phyloP scores from a whole-genome alignment of 495 filamentous ascomycete genomes.

The Oleoguttula mirabilis region DNA sequence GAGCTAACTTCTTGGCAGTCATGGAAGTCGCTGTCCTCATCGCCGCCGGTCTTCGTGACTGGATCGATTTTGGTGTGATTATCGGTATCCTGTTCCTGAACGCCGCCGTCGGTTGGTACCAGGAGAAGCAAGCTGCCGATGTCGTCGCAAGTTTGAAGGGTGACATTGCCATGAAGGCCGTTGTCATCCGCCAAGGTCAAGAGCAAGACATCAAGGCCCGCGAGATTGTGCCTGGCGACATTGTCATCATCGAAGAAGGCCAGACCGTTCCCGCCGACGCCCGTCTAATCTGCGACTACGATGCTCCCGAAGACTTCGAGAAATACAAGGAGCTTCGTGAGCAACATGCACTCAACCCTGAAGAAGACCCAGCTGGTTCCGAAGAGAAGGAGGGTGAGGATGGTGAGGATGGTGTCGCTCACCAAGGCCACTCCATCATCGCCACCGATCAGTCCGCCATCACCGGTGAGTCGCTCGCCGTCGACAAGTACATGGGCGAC shows the following conservation, averaged over 20 bases:
- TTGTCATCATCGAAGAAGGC: slow-evolving; percentile 69
- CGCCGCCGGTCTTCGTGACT: slow-evolving; percentile 68
- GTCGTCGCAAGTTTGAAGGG: slow-evolving; percentile 70
- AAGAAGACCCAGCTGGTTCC: slow-evolving; percentile 44
- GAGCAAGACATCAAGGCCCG: slow-evolving; percentile 65
- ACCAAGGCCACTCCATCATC: slow-evolving; percentile 51
- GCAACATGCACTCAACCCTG: slow-evolving; percentile 35
- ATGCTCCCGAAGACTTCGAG: slow-evolving; percentile 56
- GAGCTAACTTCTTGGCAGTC: slow-evolving; percentile 37
- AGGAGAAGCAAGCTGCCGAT: slow-evolving; percentile 78
- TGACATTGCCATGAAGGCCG: slow-evolving; percentile 70
- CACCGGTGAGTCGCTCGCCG: slow-evolving; percentile 65
- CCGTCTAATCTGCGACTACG: slow-evolving; percentile 65
- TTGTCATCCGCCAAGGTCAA: slow-evolving; percentile 57
- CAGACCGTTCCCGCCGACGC: slow-evolving; percentile 62
- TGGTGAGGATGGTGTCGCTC: slow-evolving; percentile 24
- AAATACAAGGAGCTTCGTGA: slow-evolving; percentile 57
- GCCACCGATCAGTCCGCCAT: slow-evolving; percentile 65
- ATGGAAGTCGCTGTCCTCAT: slow-evolving; percentile 76
- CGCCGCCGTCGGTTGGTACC: slow-evolving; percentile 75
- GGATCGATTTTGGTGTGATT: slow-evolving; percentile 77
- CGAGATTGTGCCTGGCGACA: slow-evolving; percentile 71
- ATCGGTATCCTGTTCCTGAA: slow-evolving; percentile 69
- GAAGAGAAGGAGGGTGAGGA: slow-evolving; percentile 34
- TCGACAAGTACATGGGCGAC: slow-evolving; percentile 68